Base-by-base conservation (phyloP, 768 basidiomycete genomes). In the Trametes villosa region DNA sequence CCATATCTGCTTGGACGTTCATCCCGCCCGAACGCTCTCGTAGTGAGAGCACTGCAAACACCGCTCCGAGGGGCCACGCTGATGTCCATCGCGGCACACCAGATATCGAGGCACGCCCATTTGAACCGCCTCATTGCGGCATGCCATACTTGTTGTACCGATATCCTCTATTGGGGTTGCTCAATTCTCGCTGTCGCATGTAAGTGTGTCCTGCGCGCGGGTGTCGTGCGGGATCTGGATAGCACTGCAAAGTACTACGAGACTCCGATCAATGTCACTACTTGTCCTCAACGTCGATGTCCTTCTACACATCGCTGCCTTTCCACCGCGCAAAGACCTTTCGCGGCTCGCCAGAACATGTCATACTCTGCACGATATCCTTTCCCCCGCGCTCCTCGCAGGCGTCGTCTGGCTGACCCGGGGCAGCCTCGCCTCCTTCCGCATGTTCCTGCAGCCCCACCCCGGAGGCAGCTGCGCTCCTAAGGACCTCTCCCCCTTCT, bases 1-100 rank as follows among this genome's bases (percentile, higher is more conserved):
- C n/a, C n/a, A n/a, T n/a, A n/a, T n/a, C n/a, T n/a, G n/a, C n/a
- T n/a, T n/a, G n/a, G n/a, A n/a, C n/a, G n/a, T n/a, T n/a, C n/a
- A n/a, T n/a, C n/a, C n/a, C n/a, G n/a, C n/a, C n/a, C n/a, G n/a
- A n/a, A n/a, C n/a, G n/a, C n/a, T n/a, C n/a, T n/a, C n/a, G n/a
- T n/a, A n/a, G n/a, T n/a, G n/a, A n/a, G 47, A 29, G 42, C 50
- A 59, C 58, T 42, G 58, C 58, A 59, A 36, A 52, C 58, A 59
- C 58, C 44, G 58, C 58, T 53, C 51, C 58, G 33, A 38, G 33
- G 26, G n/a, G 15, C 27, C 48, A 44, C 42, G n/a, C 22, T 47
- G 50, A 49, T 46, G 3, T 20, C 42, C 27, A 7, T 42, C 52
- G 52, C 8, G 15, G 42, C n/a, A 4, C 42, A 44, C 22, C n/a